Evolutionary conservation across 345 rosid genomes (phyloP), one percentile per base, ranked within the genome.

Genomic region (Odontarrhena argentea): DNA sequence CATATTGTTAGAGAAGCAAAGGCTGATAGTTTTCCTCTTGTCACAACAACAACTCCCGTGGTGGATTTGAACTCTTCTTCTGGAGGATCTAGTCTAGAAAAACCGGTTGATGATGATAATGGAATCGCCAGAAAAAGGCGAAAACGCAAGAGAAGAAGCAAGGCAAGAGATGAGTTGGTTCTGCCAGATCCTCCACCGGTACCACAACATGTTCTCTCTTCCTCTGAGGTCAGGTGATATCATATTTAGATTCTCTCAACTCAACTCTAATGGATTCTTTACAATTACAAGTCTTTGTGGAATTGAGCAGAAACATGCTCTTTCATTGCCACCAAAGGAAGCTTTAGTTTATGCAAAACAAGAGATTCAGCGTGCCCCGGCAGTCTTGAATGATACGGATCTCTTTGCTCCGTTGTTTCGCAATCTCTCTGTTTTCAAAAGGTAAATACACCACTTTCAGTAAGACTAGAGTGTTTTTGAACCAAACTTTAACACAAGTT

Each of bases 391-490:
- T 40, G 85, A 86, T 60, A 67, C 86, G 8, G 80, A 85, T 67
- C 73, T 92, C 18, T 69, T 74, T 70, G 82, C 82, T 28, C 86
- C 89, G 0, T 14, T 87, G 51, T 92, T 89, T 65, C 78, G 67
- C 7, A 87, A 92, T 69, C 35, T 92, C 75, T 87, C 96, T 8
- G 63, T 74, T 75, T 92, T 87, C 80, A 79, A 71, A 79, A 83
- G 96, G 96, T 87, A 68, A 47, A 25, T 26, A 2, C 0, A 7
- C 14, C 34, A 51, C 12, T 30, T 1, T 60, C 25, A 44, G 0
- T 32, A n/a, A 0, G 13, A 25, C 7, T 7, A 3, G 1, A 50
- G 3, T 26, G 6, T 0, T 0, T 72, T 30, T 56, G n/a, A 41
- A 25, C 9, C 26, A 38, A 42, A 61, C 30, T 50, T 47, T 40